These are phyloP conservation scores for Lactifluus hygrophoroides DNA, from an alignment of 768 basidiomycete species.

Conservation along the genomic window DNA sequence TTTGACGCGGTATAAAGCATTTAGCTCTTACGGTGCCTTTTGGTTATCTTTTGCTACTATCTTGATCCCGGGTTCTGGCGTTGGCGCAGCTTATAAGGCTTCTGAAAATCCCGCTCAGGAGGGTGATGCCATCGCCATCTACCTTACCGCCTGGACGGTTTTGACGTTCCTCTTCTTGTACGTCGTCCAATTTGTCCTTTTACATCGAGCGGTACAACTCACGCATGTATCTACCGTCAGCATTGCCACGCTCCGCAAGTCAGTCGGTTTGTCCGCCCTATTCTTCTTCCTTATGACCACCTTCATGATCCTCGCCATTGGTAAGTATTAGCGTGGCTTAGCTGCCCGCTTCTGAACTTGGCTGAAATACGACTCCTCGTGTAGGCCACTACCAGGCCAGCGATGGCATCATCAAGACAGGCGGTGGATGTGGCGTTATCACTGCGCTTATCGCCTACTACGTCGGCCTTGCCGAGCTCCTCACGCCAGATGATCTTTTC, in stretches of 20 bases:
- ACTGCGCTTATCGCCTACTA: slow-evolving; percentile 44
- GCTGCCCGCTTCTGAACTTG: neutral
- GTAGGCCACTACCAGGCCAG: slow-evolving; percentile 16
- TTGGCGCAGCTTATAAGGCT: slow-evolving; percentile 42
- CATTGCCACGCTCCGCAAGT: slow-evolving; percentile 43
- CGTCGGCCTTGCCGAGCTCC: slow-evolving; percentile 34
- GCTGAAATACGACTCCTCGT: neutral
- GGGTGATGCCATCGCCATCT: slow-evolving; percentile 60
- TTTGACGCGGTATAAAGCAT: slow-evolving; percentile 37
- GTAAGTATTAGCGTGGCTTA: slow-evolving; percentile 23
- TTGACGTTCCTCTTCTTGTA: slow-evolving; percentile 59
- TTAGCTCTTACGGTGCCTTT: slow-evolving; percentile 78
- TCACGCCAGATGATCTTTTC: slow-evolving; percentile 32
- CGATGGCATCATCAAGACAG: slow-evolving; percentile 28
- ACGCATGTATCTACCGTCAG: slow-evolving; percentile 23
- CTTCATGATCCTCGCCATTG: slow-evolving; percentile 39
- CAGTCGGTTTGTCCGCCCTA: slow-evolving; percentile 39
- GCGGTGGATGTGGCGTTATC: slow-evolving; percentile 38
- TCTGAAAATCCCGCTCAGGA: slow-evolving; percentile 30
- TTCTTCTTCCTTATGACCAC: slow-evolving; percentile 48
- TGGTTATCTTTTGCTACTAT: slow-evolving; percentile 80
- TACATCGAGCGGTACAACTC: neutral
- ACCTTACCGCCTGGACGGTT: slow-evolving; percentile 64
- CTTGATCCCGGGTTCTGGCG: slow-evolving; percentile 60
- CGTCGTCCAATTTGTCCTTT: neutral